A percentile compares a stretch with the other conserved stretches of the same genome.
phyloP scores from a whole-genome alignment of 2,329 filamentous ascomycete species.

The Camillea tinctor region DNA sequence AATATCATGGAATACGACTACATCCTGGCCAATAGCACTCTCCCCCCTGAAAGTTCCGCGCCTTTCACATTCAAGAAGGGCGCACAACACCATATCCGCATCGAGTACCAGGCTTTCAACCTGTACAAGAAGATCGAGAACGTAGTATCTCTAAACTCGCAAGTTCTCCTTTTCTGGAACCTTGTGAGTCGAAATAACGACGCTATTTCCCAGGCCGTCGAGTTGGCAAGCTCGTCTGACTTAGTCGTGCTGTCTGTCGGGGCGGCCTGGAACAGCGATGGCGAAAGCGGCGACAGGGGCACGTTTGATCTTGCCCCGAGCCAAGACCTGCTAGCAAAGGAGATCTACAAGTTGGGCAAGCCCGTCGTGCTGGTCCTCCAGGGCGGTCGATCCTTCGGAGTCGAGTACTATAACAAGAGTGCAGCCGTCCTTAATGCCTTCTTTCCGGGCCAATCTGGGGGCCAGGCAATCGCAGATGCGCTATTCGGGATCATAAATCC shows the following conservation, averaged over 20 bases:
- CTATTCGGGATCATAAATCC: slow-evolving; percentile 34
- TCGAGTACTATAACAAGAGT: slow-evolving; percentile 39
- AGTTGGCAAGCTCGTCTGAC: slow-evolving; percentile 36
- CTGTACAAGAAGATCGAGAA: slow-evolving; percentile 39
- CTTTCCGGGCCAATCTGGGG: slow-evolving; percentile 35
- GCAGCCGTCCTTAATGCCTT: slow-evolving; percentile 40
- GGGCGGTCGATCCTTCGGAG: slow-evolving; percentile 41
- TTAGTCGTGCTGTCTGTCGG: slow-evolving; percentile 40
- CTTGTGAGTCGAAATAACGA: slow-evolving; percentile 37
- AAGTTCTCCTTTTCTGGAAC: slow-evolving; percentile 45
- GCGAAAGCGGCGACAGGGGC: slow-evolving; percentile 41
- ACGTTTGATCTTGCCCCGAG: slow-evolving; percentile 36
- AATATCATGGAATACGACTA: slow-evolving; percentile 41
- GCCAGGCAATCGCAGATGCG: slow-evolving; percentile 36
- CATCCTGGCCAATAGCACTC: slow-evolving; percentile 35
- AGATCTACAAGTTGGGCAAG: slow-evolving; percentile 38
- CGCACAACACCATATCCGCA: slow-evolving; percentile 35
- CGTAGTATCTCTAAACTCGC: slow-evolving; percentile 39
- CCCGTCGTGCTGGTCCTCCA: slow-evolving; percentile 42
- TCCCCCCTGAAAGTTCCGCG: slow-evolving; percentile 35
- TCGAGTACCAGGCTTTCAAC: slow-evolving; percentile 44
- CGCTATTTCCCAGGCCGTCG: slow-evolving; percentile 33
- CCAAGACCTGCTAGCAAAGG: slow-evolving; percentile 37
- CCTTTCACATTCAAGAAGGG: slow-evolving; percentile 39
- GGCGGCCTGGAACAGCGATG: slow-evolving; percentile 45